phyloP scores from a whole-genome alignment of 2,329 filamentous ascomycete genomes.

The Calycina marina region DNA sequence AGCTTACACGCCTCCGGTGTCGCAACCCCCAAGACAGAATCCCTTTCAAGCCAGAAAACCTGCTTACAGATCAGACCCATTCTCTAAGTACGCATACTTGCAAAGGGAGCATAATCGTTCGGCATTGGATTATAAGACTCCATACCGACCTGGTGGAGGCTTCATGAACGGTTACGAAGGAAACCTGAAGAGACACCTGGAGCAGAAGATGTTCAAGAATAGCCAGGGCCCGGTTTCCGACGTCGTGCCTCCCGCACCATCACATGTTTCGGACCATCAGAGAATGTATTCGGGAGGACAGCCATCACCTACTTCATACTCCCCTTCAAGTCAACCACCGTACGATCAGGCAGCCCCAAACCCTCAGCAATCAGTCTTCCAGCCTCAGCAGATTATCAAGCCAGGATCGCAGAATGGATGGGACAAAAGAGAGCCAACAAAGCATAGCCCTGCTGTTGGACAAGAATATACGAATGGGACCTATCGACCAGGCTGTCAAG shows the following conservation, averaged over 20 bases:
- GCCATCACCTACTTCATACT: constrained; percentile 4
- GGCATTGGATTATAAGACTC: constrained; percentile 40
- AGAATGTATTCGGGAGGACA: constrained; percentile 6
- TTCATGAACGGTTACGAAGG: constrained; percentile 49
- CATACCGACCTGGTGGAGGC: constrained; percentile 39
- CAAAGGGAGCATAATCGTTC: constrained; percentile 45
- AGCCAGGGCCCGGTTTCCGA: constrained; percentile 4
- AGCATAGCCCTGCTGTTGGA: constrained; percentile 26
- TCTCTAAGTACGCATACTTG: constrained; percentile 33
- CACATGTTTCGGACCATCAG: constrained; percentile 5
- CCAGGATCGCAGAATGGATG: constrained; percentile 7
- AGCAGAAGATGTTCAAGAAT: constrained; percentile 17
- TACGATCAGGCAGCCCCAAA: constrained; percentile 5
- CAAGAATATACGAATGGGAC: constrained; percentile 21
- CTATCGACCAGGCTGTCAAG: no score
- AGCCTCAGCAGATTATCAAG: constrained; percentile 4
- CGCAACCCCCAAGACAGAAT: constrained; percentile 12
- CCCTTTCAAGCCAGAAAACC: constrained; percentile 14
- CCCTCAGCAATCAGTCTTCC: constrained; percentile 4
- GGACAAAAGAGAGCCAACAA: constrained; percentile 15
- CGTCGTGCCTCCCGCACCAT: constrained; percentile 5
- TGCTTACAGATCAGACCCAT: constrained; percentile 14
- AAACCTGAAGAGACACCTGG: constrained; percentile 16
- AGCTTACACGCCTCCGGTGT: constrained; percentile 4
- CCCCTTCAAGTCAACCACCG: constrained; percentile 2